Conservation (phyloP, 345 rosid species). For the Populus deltoides region DNA sequence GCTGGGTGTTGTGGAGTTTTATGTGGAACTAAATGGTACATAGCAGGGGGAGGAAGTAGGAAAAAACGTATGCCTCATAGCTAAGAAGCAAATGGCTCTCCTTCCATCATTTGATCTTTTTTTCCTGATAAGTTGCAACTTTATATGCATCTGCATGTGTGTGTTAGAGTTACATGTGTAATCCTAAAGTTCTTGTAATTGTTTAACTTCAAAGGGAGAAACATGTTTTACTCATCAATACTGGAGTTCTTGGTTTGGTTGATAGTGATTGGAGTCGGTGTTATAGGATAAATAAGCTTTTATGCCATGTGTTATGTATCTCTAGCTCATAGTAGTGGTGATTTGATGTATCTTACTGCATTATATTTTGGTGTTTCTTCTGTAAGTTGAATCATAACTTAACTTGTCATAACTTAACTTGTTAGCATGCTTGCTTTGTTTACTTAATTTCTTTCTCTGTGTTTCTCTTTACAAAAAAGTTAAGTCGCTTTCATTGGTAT, state of each 20-base stretch:
- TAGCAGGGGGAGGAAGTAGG: slow-evolving; percentile 95
- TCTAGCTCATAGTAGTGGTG: background rate
- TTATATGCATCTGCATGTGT: background rate
- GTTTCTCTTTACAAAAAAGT: background rate
- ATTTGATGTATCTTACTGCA: background rate
- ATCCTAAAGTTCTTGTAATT: background rate
- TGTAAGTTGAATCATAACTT: too few relatives aligned
- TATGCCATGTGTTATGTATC: background rate
- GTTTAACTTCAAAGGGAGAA: background rate
- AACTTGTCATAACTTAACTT: background rate
- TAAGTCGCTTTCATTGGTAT: background rate
- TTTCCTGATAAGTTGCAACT: background rate
- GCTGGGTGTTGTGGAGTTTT: slow-evolving; percentile 90
- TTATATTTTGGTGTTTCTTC: background rate
- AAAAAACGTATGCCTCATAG: slow-evolving; percentile 66
- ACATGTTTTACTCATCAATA: background rate
- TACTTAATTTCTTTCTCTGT: too few relatives aligned
- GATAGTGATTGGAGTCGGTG: background rate
- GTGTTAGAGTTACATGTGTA: background rate
- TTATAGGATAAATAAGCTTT: background rate
- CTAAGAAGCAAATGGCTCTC: slow-evolving; percentile 6
- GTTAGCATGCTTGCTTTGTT: background rate
- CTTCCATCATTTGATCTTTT: background rate
- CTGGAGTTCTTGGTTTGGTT: background rate
- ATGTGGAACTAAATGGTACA: slow-evolving; percentile 92